Base-by-base conservation (phyloP, 202 grass and related monocot species). In the Brachypodium distachyon region DNA sequence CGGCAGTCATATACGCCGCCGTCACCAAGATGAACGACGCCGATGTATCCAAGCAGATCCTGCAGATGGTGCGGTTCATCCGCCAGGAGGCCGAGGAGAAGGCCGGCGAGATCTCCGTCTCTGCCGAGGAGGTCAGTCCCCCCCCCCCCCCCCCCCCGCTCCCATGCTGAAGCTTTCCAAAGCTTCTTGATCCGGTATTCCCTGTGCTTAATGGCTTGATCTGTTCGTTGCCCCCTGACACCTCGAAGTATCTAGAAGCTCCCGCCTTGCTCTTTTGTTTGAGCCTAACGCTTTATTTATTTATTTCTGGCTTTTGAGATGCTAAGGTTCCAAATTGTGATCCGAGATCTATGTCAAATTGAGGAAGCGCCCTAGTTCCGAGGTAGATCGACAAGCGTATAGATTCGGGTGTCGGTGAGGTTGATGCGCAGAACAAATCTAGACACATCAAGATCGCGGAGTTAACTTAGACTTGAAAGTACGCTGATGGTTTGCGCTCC, bases 51-150 rank as follows among this genome's bases (percentile, higher is more conserved):
- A 94, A 92, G 91, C 94, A 97, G 91, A 97, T 97, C 86, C 94
- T 80, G 86, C 94, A 97, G 94, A 97, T 97, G 94, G 91, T 88
- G 86, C 89, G 91, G 67, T 97, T 97, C 91, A 97, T 97, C 89
- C 91, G 33, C 89, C 95, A 97, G 86, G 95, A 97, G 77, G 95
- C 91, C 18, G 91, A 97, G 42, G 95, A 97, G 88, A 97, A 97
- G 89, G 89, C 95, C 79, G 87, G 84, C 87, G 95, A 97, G 87
- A 94, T 97, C 89, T 92, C 91, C 69, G 89, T 92, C 77, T 90
- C 95, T 31, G 91, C 95, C 37, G 95, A 97, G 84, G 95, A 97
- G 95, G 94, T 97, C 29, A 78, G 71, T 41, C 70, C 9, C 40
- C 5, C 3, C 9, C 58, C 31, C 11, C 29, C 37, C 9, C 42